Percentiles rank a stretch among this genome's conserved stretches.
These are phyloP conservation scores for Neofusicoccum cordaticola DNA, from an alignment of 2,329 filamentous ascomycete species.

Conservation along the genomic window DNA sequence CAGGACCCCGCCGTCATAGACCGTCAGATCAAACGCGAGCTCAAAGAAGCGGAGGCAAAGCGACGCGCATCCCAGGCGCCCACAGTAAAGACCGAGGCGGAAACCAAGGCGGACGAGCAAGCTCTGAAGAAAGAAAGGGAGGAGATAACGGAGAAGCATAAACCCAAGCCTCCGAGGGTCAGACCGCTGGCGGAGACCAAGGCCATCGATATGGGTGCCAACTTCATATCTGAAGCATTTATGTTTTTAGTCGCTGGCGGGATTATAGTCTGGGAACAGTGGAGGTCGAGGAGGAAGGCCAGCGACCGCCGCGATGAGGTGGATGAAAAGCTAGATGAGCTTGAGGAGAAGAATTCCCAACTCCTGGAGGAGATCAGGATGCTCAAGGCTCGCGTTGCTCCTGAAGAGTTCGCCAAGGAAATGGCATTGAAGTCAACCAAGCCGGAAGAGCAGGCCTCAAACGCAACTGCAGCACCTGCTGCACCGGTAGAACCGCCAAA, in stretches of 20 bases:
- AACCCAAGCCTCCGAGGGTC: constrained; percentile 44
- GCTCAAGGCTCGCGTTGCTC: constrained; percentile 30
- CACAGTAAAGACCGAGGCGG: constrained; percentile 61
- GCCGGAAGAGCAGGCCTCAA: not conserved
- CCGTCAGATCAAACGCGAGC: constrained; percentile 51
- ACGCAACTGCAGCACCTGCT: not conserved
- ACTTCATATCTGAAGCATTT: constrained; percentile 66
- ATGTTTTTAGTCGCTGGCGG: constrained; percentile 63
- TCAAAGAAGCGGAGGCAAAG: constrained; percentile 53
- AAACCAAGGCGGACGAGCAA: constrained; percentile 56
- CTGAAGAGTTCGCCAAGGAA: not conserved
- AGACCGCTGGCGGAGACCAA: constrained; percentile 64
- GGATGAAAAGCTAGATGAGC: constrained; percentile 55
- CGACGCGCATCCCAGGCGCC: constrained; percentile 46
- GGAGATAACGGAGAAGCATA: constrained; percentile 44
- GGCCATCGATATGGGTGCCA: constrained; percentile 67
- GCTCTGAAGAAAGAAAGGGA: constrained; percentile 48
- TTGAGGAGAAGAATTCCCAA: constrained; percentile 49
- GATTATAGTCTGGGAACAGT: constrained; percentile 62
- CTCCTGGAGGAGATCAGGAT: constrained; percentile 41
- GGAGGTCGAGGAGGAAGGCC: constrained; percentile 60
- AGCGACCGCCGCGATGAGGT: constrained; percentile 59
- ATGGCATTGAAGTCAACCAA: too few species aligned
- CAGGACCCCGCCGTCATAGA: constrained; percentile 59
- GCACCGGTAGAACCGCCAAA: not conserved